Percentiles rank a stretch among this genome's conserved stretches.
Evolutionary conservation across 1,284 basidiomycete genomes (phyloP).

Genomic region (Pterula multifida): DNA sequence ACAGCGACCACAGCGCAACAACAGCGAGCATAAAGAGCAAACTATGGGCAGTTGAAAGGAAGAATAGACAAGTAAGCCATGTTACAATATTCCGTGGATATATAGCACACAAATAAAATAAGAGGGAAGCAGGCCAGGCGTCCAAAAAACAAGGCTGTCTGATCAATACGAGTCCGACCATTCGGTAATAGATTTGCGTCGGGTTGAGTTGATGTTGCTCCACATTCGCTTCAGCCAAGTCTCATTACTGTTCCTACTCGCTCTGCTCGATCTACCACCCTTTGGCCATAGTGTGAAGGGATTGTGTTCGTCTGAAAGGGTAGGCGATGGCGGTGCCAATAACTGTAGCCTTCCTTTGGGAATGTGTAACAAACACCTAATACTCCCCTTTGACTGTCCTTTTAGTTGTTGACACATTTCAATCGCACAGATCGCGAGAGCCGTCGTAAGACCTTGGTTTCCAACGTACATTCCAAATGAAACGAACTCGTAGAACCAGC

Average conservation of each 20-base stretch:
- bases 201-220: neutral
- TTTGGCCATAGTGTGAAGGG: neutral
- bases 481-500: constrained; percentile 39
- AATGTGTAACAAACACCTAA: neutral
- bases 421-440: constrained; percentile 19
- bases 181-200: neutral
- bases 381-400: neutral
- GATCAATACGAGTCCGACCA: neutral
- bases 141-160: neutral
- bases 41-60: neutral
- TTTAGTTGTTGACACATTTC: neutral
- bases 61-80: too few species aligned
- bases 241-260: neutral
- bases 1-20: neutral
- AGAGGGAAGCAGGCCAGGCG: too few species aligned
- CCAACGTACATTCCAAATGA: constrained; percentile 31
- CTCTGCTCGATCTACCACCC: neutral
- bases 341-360: neutral
- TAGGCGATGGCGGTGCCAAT: neutral
- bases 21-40: neutral
- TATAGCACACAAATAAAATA: neutral
- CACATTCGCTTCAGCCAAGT: neutral
- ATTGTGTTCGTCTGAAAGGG: neutral
- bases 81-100: too few species aligned
- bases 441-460: constrained; percentile 32